These are phyloP conservation scores for Akanthomyces dipterigenus DNA, from an alignment of 2,329 filamentous ascomycete genomes.

Conservation along the genomic window DNA sequence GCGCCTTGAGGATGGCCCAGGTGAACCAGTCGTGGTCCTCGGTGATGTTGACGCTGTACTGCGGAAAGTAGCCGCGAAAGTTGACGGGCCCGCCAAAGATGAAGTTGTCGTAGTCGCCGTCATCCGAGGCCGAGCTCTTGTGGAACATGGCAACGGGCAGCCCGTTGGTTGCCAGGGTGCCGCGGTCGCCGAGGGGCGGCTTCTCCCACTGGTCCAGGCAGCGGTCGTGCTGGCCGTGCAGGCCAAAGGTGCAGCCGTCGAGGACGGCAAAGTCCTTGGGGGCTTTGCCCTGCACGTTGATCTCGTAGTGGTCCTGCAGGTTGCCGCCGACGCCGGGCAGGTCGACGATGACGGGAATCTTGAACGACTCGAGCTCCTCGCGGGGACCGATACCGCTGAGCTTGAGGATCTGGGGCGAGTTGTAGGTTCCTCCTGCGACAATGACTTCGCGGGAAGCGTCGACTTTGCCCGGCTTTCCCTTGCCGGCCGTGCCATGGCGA, in stretches of 20 bases:
- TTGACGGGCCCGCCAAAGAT: constrained; percentile 48
- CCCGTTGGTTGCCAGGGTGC: constrained; percentile 39
- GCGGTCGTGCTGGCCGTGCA: constrained; percentile 25
- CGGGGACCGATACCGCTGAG: constrained; percentile 41
- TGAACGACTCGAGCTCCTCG: constrained; percentile 29
- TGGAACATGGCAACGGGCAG: constrained; percentile 41
- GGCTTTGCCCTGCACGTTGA: constrained; percentile 28
- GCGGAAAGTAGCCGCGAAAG: constrained; percentile 51
- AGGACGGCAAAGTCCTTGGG: constrained; percentile 22
- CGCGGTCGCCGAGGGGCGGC: constrained; percentile 21
- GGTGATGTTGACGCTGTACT: constrained; percentile 41
- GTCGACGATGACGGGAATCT: constrained; percentile 40
- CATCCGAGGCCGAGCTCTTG: constrained; percentile 29
- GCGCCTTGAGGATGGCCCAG: constrained; percentile 48
- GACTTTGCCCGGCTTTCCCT: constrained; percentile 26
- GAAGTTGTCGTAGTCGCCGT: constrained; percentile 42
- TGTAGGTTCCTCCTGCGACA: constrained; percentile 45
- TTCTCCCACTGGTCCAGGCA: constrained; percentile 30
- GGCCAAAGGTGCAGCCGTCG: constrained; percentile 26
- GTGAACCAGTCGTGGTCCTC: constrained; percentile 35
- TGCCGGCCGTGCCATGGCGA: constrained; percentile 21
- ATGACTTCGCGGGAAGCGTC: constrained; percentile 40
- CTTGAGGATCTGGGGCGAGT: constrained; percentile 48
- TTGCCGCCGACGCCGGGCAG: constrained; percentile 55
- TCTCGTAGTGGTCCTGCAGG: constrained; percentile 50